Conservation (phyloP, 2,329 filamentous ascomycete genomes). For the Didymella pinodella region DNA sequence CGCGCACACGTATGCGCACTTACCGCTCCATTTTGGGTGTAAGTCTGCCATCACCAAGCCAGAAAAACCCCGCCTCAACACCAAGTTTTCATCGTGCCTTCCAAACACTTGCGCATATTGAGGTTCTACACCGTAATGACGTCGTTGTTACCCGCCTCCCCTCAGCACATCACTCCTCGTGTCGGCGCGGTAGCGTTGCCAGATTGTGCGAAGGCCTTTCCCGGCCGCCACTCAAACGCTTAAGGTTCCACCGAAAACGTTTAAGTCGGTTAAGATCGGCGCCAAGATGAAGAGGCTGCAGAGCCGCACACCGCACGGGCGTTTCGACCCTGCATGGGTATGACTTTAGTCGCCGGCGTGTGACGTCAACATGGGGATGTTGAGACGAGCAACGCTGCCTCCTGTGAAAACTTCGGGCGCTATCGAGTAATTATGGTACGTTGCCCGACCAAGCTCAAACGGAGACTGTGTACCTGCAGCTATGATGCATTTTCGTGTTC, state of each 20-base stretch:
- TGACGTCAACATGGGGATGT: slow-evolving; percentile 37
- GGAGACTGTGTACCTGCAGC: slow-evolving; percentile 13
- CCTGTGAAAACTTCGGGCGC: slow-evolving; percentile 28
- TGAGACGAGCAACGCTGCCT: slow-evolving; percentile 30
- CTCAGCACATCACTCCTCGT: slow-evolving; percentile 13
- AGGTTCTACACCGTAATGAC: slow-evolving; percentile 24
- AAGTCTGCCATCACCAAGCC: slow-evolving; percentile 10
- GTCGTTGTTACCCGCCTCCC: slow-evolving; percentile 22
- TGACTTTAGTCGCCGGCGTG: slow-evolving; percentile 18
- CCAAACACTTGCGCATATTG: slow-evolving; percentile 12
- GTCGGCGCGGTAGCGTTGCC: slow-evolving; percentile 26
- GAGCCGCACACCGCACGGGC: slow-evolving; percentile 39
- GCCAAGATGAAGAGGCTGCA: slow-evolving; percentile 41
- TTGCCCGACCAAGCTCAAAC: slow-evolving; percentile 17
- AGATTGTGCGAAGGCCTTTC: slow-evolving; percentile 20
- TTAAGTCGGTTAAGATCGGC: slow-evolving; percentile 36
- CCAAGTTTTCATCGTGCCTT: slow-evolving; percentile 9
- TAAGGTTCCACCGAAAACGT: slow-evolving; percentile 25
- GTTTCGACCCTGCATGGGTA: slow-evolving; percentile 34
- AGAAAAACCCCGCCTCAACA: slow-evolving; percentile 12
- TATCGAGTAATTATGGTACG: slow-evolving; percentile 25
- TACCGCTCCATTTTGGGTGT: slow-evolving; percentile 8
- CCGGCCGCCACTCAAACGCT: slow-evolving; percentile 26
- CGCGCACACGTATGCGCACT: slow-evolving; percentile 13
- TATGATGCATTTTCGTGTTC: slow-evolving; percentile 12